Percentiles rank a stretch among this genome's conserved stretches.
phyloP scores from a whole-genome alignment of 75 land plant genomes.

The Picea glauca region DNA sequence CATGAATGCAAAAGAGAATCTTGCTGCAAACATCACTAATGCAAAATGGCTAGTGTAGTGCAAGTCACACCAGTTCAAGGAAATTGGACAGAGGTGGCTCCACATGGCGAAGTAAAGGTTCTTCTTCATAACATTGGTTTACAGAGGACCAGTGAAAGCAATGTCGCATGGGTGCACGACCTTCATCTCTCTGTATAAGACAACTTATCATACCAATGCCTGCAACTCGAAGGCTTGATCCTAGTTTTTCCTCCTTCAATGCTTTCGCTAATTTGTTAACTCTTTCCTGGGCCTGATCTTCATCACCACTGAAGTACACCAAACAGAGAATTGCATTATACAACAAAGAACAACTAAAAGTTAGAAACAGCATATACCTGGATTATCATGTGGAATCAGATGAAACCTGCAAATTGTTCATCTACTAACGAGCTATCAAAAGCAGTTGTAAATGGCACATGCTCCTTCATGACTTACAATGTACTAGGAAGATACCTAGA shows the following conservation, averaged over 20 bases:
- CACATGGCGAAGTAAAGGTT: slow-evolving; percentile 93
- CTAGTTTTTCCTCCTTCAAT: slow-evolving; percentile 61
- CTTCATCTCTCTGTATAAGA: slow-evolving; percentile 98
- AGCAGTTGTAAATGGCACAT: background rate
- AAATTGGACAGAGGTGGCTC: slow-evolving; percentile 94
- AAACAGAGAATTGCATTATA: background rate
- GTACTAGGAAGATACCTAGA: background rate
- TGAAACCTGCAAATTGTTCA: background rate
- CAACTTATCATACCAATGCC: slow-evolving; percentile 91
- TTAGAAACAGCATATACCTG: background rate
- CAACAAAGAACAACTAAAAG: background rate
- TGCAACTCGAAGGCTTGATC: slow-evolving; percentile 56
- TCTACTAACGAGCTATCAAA: background rate
- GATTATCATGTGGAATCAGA: background rate
- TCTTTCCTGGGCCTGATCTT: slow-evolving; percentile 98
- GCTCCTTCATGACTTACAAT: background rate
- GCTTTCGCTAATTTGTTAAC: slow-evolving; percentile 83
- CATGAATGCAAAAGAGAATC: slow-evolving; percentile 7
- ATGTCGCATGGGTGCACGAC: slow-evolving; percentile 91
- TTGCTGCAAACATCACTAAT: background rate
- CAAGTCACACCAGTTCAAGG: slow-evolving; percentile 79
- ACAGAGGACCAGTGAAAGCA: slow-evolving; percentile 93
- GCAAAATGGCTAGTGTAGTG: background rate
- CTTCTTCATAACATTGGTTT: slow-evolving; percentile 72
- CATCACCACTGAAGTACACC: slow-evolving; percentile 79